Evolutionary conservation across 2,329 filamentous ascomycete species (phyloP).

Genomic region (Botryotinia narcissicola): DNA sequence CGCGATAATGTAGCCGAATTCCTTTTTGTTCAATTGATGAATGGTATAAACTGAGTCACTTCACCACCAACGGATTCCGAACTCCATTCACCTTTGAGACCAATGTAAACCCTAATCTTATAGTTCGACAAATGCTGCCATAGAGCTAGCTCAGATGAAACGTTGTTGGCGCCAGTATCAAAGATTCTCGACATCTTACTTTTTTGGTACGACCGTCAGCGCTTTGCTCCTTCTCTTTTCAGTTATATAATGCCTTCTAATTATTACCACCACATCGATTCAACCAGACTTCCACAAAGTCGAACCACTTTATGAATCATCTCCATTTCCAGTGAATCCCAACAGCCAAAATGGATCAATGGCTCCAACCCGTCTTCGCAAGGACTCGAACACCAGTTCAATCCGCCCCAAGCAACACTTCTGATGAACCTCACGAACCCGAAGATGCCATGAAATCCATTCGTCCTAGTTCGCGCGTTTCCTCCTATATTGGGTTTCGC

Average conservation of each 20-base stretch:
- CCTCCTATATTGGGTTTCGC: conserved; percentile 32
- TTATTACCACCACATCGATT: neutral
- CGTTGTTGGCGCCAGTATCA: neutral
- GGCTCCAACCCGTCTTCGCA: conserved; percentile 34
- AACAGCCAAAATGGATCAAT: conserved; percentile 30
- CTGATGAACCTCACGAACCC: conserved; percentile 25
- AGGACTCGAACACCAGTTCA: conserved; percentile 28
- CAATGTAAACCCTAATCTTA: neutral
- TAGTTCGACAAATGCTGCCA: neutral
- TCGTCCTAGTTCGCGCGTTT: conserved; percentile 30
- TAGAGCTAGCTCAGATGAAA: neutral
- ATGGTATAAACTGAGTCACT: neutral
- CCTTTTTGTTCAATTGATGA: neutral
- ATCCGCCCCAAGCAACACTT: conserved; percentile 13
- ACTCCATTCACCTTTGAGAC: neutral
- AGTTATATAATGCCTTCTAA: neutral
- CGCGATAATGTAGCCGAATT: neutral
- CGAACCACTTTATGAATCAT: neutral
- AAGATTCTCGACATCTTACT: neutral
- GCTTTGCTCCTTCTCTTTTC: conserved; percentile 5
- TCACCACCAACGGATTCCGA: neutral
- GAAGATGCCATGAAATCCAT: conserved; percentile 27
- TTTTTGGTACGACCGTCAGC: neutral
- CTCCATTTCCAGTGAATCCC: neutral
- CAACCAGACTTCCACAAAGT: neutral